Evolutionary conservation across 768 basidiomycete genomes (phyloP), one percentile per base, ranked within the genome.

Genomic region (Lactarius evosmus): DNA sequence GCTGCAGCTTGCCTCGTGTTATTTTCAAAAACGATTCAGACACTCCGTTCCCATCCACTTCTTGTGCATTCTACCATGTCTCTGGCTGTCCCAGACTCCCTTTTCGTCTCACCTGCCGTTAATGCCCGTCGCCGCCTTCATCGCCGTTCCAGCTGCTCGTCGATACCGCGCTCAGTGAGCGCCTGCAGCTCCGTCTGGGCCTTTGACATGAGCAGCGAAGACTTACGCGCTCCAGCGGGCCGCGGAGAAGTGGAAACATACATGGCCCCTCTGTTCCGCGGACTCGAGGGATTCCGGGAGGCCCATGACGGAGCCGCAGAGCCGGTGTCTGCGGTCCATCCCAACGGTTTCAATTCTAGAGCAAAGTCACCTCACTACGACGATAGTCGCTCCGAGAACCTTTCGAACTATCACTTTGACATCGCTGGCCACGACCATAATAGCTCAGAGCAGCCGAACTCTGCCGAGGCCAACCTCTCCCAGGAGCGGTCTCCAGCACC

Each of bases 81-180:
- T n/a, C 25, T 51, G 25, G 32, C 19, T 6, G 59, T 22, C 19
- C 17, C 32, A 16, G 32, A 50, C 22, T 27, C 64, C 17, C 17
- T 25, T 29, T 25, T 59, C 14, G 16, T 54, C 12, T 14, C 63
- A 60, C 38, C 8, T 44, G 16, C 49, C 55, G 9, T 11, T 6
- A 17, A 29, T 34, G 27, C 27, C 27, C 14, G 8, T 30, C 59
- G 49, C 30, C n/a, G 17, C 12, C 59, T 65, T 7, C 46, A 52
- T 27, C 64, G 64, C 55, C 59, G 64, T 22, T 65, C 64, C 19
- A 65, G 64, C 19, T 65, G 64, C 40, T 19, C 64, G 25, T 65
- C 64, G 1, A 61, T 65, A 32, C 64, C 64, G 40, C 64, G 64
- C 8, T 56, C 64, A 40, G 64, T 65, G 1, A 65, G 59, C 33